Conservation (phyloP, 768 basidiomycete genomes). For the Suillus subalutaceus region DNA sequence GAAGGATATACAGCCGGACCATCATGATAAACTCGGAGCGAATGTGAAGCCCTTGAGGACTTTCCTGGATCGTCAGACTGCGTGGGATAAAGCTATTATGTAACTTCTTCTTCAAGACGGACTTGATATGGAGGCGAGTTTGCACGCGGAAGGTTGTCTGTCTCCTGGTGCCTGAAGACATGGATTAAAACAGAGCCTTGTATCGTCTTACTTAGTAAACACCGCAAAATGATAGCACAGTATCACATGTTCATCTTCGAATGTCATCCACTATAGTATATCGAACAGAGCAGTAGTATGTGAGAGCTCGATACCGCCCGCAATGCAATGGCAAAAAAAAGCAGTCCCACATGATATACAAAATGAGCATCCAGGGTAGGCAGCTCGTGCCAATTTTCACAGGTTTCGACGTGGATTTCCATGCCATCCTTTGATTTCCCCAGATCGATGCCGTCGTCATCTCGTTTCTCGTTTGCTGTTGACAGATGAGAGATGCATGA, state of each 20-base stretch:
- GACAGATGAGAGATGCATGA: no score
- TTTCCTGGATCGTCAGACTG: no score
- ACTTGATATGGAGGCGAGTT: conserved; percentile 54
- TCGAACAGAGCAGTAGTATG: conserved; percentile 63
- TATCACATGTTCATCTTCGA: conserved; percentile 40
- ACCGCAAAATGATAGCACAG: conserved; percentile 86
- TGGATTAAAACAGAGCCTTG: no score
- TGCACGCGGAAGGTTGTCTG: conserved; percentile 21
- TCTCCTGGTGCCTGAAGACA: no score
- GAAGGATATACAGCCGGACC: conserved; percentile 45
- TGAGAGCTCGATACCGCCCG: conserved; percentile 48
- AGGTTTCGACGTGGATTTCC: conserved; percentile 79
- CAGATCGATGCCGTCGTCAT: no score
- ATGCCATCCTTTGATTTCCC: conserved; percentile 40
- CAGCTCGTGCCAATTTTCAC: conserved; percentile 88
- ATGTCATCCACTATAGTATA: conserved; percentile 70
- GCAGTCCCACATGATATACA: conserved; percentile 36
- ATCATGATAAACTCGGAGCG: conserved; percentile 57
- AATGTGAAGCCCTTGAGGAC: no score
- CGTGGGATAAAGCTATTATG: no score
- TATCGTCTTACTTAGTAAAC: conserved; percentile 65
- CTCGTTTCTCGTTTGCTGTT: no score
- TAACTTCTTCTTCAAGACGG: conserved; percentile 52
- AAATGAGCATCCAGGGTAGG: background rate
- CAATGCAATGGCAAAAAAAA: conserved; percentile 38